Base-by-base conservation (phyloP, 345 rosid species). In the Ceriops zippeliana region DNA sequence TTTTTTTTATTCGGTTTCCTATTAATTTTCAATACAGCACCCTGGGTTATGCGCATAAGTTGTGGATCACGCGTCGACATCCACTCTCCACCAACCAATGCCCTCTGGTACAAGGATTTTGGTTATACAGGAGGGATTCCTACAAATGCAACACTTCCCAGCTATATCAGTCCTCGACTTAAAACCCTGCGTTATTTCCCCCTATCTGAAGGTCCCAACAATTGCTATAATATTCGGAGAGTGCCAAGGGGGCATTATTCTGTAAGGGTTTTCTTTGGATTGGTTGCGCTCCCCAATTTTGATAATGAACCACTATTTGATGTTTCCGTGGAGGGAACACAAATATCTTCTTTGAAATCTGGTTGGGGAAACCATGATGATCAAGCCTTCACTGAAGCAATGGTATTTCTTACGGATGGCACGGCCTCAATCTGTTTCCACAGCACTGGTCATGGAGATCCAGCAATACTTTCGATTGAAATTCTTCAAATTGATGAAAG, bases 371-470 rank as follows among this genome's bases (percentile, higher is more conserved):
- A 32, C 64, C 81, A 90, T 2, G 92, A 92, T 78, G 90, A 90
- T 63, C 98, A 89, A 81, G 81, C 79, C 30, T 96, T 96, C 54
- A 83, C 85, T 28, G 99, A 96, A 78, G 97, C 96, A 57, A 78
- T 74, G 58, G 81, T 92, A 60, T 89, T 89, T 70, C 92, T 96
- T 61, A 65, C 49, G 1, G 88, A 81, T 76, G 93, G 91, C 7
- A 86, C 93, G 0, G 83, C 80, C 30, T 84, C 98, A 0, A 80
- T 96, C 20, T 96, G 99, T 80, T 89, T 96, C 73, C 99, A 96
- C 26, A 89, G 98, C 69, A 96, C 99, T 2, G 99, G 99, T 58
- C 99, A 87, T 78, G 99, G 99, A 19, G 99, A 92, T 80, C 99
- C 97, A 16, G 88, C 97, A 0, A 86, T 96, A 52, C 81, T 90